A percentile compares a stretch with the other conserved stretches of the same genome.
phyloP scores from a whole-genome alignment of 1,139 yeast species.

The Tardiomyces depauwii region DNA sequence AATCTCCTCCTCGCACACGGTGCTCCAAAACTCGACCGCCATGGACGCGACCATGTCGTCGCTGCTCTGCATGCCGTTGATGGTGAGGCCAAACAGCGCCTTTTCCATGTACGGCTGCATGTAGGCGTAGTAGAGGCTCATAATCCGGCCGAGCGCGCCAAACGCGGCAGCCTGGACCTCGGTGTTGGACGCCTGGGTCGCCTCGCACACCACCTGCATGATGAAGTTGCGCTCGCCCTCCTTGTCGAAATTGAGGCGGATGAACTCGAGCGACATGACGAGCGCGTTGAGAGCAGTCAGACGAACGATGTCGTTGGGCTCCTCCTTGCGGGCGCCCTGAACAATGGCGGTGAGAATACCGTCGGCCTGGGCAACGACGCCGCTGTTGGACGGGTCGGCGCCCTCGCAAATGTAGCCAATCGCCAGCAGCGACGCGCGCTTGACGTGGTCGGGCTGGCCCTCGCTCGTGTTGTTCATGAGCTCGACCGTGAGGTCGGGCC shows the following conservation, averaged over 20 bases:
- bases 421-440: conserved; percentile 76
- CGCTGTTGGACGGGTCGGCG: conserved; percentile 77
- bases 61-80: conserved; percentile 78
- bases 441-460: conserved; percentile 65
- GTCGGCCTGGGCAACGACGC: conserved; percentile 73
- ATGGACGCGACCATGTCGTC: conserved; percentile 90
- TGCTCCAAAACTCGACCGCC: conserved; percentile 98
- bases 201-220: conserved; percentile 98
- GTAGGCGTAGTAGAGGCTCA: conserved; percentile 77
- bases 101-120: conserved; percentile 97
- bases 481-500: conserved; percentile 77
- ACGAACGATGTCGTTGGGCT: conserved; percentile 64
- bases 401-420: conserved; percentile 95
- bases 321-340: conserved; percentile 81
- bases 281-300: conserved; percentile 87
- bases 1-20: conserved; percentile 92
- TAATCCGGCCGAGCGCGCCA: conserved; percentile 88
- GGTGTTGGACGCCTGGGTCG: conserved; percentile 77
- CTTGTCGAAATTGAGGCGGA: conserved; percentile 74
- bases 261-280: conserved; percentile 83
- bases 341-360: conserved; percentile 92
- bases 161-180: conserved; percentile 90
- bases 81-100: conserved; percentile 84
- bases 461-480: conserved; percentile 79
- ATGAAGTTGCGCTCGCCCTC: conserved; percentile 94